Evolutionary conservation across 352 stramenopile species (phyloP), one percentile per base, ranked within the genome.

Genomic region (Globisporangium sylvaticum): DNA sequence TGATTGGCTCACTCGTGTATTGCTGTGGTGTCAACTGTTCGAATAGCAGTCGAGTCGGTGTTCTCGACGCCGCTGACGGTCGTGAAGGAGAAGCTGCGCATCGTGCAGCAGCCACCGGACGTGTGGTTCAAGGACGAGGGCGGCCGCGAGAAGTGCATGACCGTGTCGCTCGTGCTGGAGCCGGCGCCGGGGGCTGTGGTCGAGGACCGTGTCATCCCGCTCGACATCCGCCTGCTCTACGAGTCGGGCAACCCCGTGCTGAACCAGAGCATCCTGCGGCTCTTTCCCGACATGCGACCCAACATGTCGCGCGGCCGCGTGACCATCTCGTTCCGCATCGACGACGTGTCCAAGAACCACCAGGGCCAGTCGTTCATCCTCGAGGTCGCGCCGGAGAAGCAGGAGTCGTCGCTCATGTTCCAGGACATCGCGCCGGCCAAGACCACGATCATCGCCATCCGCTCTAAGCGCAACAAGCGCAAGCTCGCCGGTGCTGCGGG

Each of bases 91-190:
- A 92, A 93, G 64, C 71, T 95, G 18, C 69, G 77, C 39, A 80
- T 95, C 44, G 73, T 84, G n/a, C 73, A 89, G 60, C 88, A 96
- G 46, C 88, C 90, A 0, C 90, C 89, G 3, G 83, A 96, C 34
- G 84, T 98, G 27, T 99, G 95, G 95, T 99, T 97, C 73, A 99
- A 99, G 71, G 95, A 98, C 82, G 95, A 98, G 70, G 96, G 96
- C 62, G 95, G 95, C 0, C 83, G 91, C 6, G 96, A 98, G 63
- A 98, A 98, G 74, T 98, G 87, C 71, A 98, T 99, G 79, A 81
- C 92, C 37, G 79, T 98, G 12, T 75, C 80, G 48, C 75, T 98
- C 18, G 77, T 88, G 24, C 81, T 98, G 9, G 74, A 91, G 8
- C 78, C 94, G 0, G 84, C 88, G 7, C 77, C 84, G 0, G 87